Evolutionary conservation across 768 basidiomycete genomes (phyloP).

Genomic region (Mycena vitilis): DNA sequence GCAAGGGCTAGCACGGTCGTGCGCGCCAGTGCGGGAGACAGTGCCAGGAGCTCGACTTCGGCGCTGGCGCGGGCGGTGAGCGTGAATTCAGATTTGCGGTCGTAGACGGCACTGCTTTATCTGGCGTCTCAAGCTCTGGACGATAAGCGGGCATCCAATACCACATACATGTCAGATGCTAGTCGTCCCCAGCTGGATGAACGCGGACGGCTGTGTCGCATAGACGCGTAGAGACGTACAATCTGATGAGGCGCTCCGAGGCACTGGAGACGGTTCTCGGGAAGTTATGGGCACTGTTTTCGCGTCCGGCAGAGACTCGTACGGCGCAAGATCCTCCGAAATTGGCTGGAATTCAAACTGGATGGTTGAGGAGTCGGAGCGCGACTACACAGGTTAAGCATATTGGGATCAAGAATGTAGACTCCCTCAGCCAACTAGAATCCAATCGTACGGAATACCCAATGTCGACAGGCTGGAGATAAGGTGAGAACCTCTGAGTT

Average conservation of each 20-base stretch:
- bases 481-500: no score
- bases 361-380: conserved; percentile 64
- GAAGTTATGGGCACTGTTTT: conserved; percentile 68
- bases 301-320: conserved; percentile 62
- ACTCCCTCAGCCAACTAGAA: conserved; percentile 75
- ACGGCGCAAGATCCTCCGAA: conserved; percentile 56
- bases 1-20: no score
- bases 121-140: conserved; percentile 29
- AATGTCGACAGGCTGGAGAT: not conserved
- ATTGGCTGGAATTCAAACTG: conserved; percentile 67
- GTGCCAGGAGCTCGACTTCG: conserved; percentile 64
- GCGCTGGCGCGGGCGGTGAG: conserved; percentile 59
- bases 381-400: conserved; percentile 64
- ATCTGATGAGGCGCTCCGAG: conserved; percentile 56
- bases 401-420: conserved; percentile 67
- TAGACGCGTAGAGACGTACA: conserved; percentile 55
- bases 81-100: conserved; percentile 62
- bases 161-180: conserved; percentile 73
- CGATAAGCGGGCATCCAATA: no score
- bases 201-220: conserved; percentile 45
- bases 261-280: conserved; percentile 62
- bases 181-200: conserved; percentile 71
- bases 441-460: conserved; percentile 22
- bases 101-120: conserved; percentile 50
- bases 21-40: conserved; percentile 41